Base-by-base conservation (phyloP, 768 basidiomycete genomes). In the Trametes punicea region DNA sequence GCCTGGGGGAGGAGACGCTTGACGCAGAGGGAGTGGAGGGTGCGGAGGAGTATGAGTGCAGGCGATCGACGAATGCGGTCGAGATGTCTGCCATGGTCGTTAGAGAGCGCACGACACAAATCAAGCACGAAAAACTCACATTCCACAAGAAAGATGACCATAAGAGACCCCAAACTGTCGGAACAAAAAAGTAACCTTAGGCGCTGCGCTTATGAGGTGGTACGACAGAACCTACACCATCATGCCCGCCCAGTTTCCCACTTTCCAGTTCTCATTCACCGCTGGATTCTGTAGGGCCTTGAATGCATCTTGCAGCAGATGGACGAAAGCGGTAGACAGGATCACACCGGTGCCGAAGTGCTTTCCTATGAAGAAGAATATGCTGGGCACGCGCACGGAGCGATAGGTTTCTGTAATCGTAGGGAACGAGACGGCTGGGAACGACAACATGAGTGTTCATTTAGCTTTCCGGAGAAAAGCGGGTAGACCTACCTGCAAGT, bases 301-400 rank as follows among this genome's bases (percentile, higher is more conserved):
- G 63, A 89, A 91, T 0, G 88, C 82, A 55, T 91, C 89, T 60
- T 88, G 85, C 11, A 93, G 74, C 8, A 93, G 74, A 67, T 93
- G 90, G 16, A 87, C 83, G 62, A 93, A 93, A 0, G 88, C 90
- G 0, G 90, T 93, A 3, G 90, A 83, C 4, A 93, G 69, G 30
- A 93, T 93, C 13, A 90, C 88, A 10, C 89, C 89, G 13, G 90
- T 92, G 31, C 90, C 90, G 62, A 92, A 91, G 66, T 93, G 90
- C 64, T 91, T 93, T 34, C 87, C 89, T n/a, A 90, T 75, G 69
- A 93, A 92, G 67, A 93, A 92, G 16, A 86, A 64, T 15, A 88
- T 72, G 21, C 77, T 77, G 1, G 88, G 88, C 62, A 90, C 83
- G 49, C 77, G 77, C 20, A 90, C 63, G 54, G 75, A 75, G 6